Evolutionary conservation across 2,329 filamentous ascomycete genomes (phyloP), one percentile per base, ranked within the genome.

Genomic region (Claviceps sp.): DNA sequence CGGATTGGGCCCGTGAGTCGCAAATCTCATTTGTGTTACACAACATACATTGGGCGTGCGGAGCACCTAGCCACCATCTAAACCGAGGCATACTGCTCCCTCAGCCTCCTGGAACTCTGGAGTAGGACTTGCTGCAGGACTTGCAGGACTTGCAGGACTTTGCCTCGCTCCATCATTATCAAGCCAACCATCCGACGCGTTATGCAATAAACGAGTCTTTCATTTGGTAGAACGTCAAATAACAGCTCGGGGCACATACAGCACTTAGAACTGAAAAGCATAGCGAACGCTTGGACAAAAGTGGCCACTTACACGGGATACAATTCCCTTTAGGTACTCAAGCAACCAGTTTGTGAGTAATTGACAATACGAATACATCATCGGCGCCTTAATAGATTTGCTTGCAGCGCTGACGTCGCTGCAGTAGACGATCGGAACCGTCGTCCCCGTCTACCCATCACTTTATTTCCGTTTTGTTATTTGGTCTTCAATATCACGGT

Each of bases 161-260:
- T 49, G 22, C 16, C 13, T 30, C 30, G 2, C 39, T 17, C 11
- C 10, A 38, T 45, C 34, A 13, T 44, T 19, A 45, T 41, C 52
- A 50, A 44, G 50, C 50, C 50, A 53, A 52, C 34, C 47, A 11
- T 4, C 47, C 57, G 51, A 52, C 56, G 56, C 57, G 55, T 52
- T 53, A 60, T 60, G 58, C 58, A 47, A 56, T 54, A 59, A 50
- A 52, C 47, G 43, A 43, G 22, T 47, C 53, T 26, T 22, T 52
- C 19, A 4, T 14, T 45, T 19, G 30, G 30, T 34, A 48, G 17
- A 39, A n/a, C 26, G 22, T 24, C 47, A 47, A 44, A 50, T 50
- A 50, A 50, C 40, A 16, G 30, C 13, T 44, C 14, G 38, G 19
- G 16, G 16, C 30, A 30, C n/a, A 49, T 14, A 44, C 41, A 41